Evolutionary conservation across 768 basidiomycete genomes (phyloP).

Genomic region (Coprinopsis sp.): DNA sequence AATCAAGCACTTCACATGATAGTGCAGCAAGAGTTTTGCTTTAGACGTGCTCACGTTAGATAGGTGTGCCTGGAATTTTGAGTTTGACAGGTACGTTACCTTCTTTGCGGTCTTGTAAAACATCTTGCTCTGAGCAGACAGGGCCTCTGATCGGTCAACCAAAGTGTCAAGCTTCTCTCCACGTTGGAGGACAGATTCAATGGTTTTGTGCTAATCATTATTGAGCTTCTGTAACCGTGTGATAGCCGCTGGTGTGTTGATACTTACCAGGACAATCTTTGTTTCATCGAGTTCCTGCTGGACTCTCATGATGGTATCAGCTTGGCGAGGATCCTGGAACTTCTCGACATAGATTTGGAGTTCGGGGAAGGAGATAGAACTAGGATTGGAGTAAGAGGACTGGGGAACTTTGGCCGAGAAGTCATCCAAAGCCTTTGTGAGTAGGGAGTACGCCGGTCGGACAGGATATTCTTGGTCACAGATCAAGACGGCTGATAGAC

Average conservation of each 20-base stretch:
- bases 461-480: slow-evolving; percentile 96
- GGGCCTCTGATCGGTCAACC: slow-evolving; percentile 86
- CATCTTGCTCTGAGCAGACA: slow-evolving; percentile 92
- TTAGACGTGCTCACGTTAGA: slow-evolving; percentile 25
- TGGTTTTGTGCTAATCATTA: slow-evolving; percentile 98
- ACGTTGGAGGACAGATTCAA: slow-evolving; percentile 92
- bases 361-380: slow-evolving; percentile 71
- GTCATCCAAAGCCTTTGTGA: slow-evolving; percentile 91
- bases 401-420: slow-evolving; percentile 78
- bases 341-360: slow-evolving; percentile 76
- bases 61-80: neutral
- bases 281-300: slow-evolving; percentile 99
- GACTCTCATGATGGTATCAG: slow-evolving; percentile 97
- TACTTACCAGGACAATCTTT: slow-evolving; percentile 90
- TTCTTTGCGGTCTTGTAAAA: slow-evolving; percentile 99
- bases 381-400: slow-evolving; percentile 58
- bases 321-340: slow-evolving; percentile 96
- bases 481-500: slow-evolving; percentile 80
- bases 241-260: neutral
- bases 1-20: slow-evolving; percentile 51
- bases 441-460: slow-evolving; percentile 91
- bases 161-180: slow-evolving; percentile 96
- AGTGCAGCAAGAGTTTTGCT: slow-evolving; percentile 96
- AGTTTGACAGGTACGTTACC: slow-evolving; percentile 42
- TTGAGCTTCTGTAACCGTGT: neutral